Conservation (phyloP, 768 basidiomycete genomes). For the Pluteus cervinus region DNA sequence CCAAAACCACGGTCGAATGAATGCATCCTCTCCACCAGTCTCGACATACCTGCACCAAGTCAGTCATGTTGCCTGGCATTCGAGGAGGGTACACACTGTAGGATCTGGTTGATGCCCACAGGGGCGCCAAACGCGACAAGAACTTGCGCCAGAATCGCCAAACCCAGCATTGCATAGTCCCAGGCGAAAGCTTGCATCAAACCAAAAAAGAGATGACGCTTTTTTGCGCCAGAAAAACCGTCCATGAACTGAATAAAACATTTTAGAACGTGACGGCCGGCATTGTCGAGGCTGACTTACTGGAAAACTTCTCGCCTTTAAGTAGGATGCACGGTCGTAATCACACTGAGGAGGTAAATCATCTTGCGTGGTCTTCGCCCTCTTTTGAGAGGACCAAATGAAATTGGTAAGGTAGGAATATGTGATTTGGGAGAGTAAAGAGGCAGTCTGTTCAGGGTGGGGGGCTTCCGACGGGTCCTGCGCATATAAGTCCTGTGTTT, state of each 20-base stretch:
- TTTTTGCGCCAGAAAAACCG: constrained; percentile 28
- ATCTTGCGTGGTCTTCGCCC: constrained; percentile 41
- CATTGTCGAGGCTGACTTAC: no score
- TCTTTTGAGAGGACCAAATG: constrained; percentile 35
- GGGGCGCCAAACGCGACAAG: constrained; percentile 27
- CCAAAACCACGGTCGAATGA: constrained; percentile 65
- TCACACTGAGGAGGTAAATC: constrained; percentile 59
- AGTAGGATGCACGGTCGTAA: constrained; percentile 32
- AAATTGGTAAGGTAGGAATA: constrained; percentile 53
- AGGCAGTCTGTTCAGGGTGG: constrained; percentile 46
- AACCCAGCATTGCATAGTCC: constrained; percentile 25
- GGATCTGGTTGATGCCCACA: constrained; percentile 31
- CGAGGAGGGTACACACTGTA: constrained; percentile 20
- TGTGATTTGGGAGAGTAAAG: constrained; percentile 33
- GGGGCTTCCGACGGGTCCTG: constrained; percentile 25
- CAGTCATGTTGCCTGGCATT: neutral
- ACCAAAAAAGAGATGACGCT: constrained; percentile 37
- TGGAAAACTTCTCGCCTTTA: constrained; percentile 19
- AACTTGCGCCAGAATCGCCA: constrained; percentile 23
- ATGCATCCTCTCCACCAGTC: constrained; percentile 36
- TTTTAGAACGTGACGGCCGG: no score
- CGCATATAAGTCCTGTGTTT: no score
- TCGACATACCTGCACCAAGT: constrained; percentile 44
- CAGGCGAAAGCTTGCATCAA: constrained; percentile 30
- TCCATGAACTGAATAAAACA: no score